phyloP scores from a whole-genome alignment of 1,284 basidiomycete genomes.

The Laetiporus sulphureus region DNA sequence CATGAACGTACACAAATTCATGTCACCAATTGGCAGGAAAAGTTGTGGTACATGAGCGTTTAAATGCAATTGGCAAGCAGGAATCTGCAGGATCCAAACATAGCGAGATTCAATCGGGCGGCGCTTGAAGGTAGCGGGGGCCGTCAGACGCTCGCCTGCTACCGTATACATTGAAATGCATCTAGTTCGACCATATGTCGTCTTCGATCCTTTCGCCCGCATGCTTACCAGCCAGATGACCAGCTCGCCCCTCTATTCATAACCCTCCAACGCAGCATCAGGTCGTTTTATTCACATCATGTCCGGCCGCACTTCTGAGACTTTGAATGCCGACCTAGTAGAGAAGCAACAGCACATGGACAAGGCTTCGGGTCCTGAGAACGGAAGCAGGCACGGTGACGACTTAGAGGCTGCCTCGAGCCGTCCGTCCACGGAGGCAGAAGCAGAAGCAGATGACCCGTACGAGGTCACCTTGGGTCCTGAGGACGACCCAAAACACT shows the following conservation, averaged over 20 bases:
- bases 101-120: too few relatives aligned
- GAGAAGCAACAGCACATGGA: background rate
- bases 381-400: background rate
- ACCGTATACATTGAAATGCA: background rate
- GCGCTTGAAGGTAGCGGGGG: too few relatives aligned
- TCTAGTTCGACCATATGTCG: background rate
- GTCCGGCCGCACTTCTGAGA: slow-evolving; percentile 6
- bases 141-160: too few relatives aligned
- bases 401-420: background rate
- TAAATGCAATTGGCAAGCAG: too few relatives aligned
- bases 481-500: slow-evolving; percentile 46
- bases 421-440: background rate
- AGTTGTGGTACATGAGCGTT: too few relatives aligned
- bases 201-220: background rate
- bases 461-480: slow-evolving; percentile 33
- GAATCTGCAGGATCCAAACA: too few relatives aligned
- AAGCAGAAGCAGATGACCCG: background rate
- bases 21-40: too few relatives aligned
- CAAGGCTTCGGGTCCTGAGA: slow-evolving; percentile 1
- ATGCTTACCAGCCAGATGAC: background rate
- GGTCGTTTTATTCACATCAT: slow-evolving; percentile 1
- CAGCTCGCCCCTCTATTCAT: background rate
- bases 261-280: background rate
- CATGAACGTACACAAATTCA: too few relatives aligned
- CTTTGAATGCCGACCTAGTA: slow-evolving; percentile 1